Base-by-base conservation (phyloP, 345 rosid genomes). In the Hypericum perforatum region DNA sequence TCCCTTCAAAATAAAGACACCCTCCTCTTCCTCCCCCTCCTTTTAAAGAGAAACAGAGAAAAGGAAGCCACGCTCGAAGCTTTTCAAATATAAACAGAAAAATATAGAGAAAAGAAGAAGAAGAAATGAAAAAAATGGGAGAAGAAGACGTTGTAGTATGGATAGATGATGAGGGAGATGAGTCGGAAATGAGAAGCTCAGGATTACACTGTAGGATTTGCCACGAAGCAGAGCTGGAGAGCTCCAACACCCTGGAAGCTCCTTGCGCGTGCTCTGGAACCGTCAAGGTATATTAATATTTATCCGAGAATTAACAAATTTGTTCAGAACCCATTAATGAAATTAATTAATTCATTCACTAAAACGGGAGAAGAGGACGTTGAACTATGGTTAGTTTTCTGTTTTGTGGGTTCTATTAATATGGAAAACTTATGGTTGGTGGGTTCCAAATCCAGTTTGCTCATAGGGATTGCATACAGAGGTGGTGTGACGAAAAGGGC, bases 401-500 rank as follows among this genome's bases (percentile, higher is more conserved):
- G 11, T n/a, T 6, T 7, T 37, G 14, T 38, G 48, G n/a, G 39
- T 36, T 47, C 44, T 14, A 5, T 22, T 22, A 16, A 41, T 36
- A 16, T 14, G 6, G 40, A 22, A 22, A 22, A 22, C 32, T 42
- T 52, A 39, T 15, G 39, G 2, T n/a, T n/a, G 8, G 50, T 6
- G 29, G 13, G 50, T 49, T 49, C 37, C 37, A 16, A 0, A 45
- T 45, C 55, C 81, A 82, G 95, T 85, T 67, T 57, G 90, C 95
- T 0, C 95, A 88, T 55, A 85, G 97, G 74, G 84, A 82, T 65
- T 88, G 98, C 52, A 84, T 88, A 71, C 97, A 92, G 86, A 79
- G 94, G 61, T 92, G 98, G 98, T 88, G 97, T n/a, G 44, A 92
- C 58, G 95, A 88, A 78, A 92, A 92, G 75, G 97, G 98, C 47